Percentiles rank a stretch among this genome's conserved stretches.
Conservation (phyloP, 2,329 filamentous ascomycete species). For the Stachybotrys elegans region DNA sequence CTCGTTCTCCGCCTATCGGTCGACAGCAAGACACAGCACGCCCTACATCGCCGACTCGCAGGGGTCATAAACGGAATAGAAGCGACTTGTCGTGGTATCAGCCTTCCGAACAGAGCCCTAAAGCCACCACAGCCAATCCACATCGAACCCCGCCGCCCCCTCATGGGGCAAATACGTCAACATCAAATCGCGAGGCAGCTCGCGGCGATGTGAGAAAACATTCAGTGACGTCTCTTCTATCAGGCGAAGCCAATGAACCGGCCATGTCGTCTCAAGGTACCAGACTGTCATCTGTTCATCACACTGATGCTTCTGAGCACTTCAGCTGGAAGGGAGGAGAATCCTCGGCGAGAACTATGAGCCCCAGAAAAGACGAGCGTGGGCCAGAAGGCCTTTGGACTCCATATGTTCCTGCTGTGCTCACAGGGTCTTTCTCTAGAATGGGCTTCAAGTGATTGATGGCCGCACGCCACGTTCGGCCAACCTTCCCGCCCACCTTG, state of each 20-base stretch:
- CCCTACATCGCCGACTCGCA: slow-evolving; percentile 18
- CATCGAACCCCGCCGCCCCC: too few species aligned
- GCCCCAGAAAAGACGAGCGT: neutral
- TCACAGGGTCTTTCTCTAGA: too few species aligned
- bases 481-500: too few species aligned
- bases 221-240: slow-evolving; percentile 28
- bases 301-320: too few species aligned
- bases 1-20: slow-evolving; percentile 27
- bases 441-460: too few species aligned
- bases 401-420: too few species aligned
- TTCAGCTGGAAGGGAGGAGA: neutral
- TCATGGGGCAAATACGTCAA: slow-evolving; percentile 3
- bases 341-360: neutral
- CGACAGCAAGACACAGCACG: slow-evolving; percentile 21
- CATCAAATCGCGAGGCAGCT: slow-evolving; percentile 18
- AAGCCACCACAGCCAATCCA: neutral
- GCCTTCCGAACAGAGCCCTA: slow-evolving; percentile 14
- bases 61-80: slow-evolving; percentile 28
- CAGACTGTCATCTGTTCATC: too few species aligned
- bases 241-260: slow-evolving; percentile 11
- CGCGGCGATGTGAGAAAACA: slow-evolving; percentile 24
- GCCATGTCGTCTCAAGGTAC: neutral
- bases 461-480: too few species aligned
- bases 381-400: neutral
- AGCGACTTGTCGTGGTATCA: slow-evolving; percentile 32